Evolutionary conservation across 129 eudicot genomes (phyloP).

Genomic region (Logfia minima): DNA sequence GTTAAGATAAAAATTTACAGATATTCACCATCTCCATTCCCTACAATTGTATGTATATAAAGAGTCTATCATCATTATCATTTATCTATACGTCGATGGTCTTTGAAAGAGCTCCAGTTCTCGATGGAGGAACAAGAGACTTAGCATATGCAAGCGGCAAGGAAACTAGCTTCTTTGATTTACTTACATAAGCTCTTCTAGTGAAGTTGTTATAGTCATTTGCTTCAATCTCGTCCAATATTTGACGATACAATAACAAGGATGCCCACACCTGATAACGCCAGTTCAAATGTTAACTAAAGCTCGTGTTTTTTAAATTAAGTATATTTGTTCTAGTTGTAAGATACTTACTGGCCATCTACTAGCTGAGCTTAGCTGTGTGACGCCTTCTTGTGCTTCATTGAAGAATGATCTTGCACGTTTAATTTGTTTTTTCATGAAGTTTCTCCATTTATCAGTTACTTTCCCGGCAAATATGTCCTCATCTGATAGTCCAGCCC

Average conservation of each 20-base stretch:
- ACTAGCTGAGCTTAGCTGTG: slow-evolving; percentile 86
- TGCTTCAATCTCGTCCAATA: slow-evolving; percentile 93
- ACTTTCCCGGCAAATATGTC: slow-evolving; percentile 96
- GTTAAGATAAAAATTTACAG: slow-evolving; percentile 34
- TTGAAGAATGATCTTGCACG: slow-evolving; percentile 92
- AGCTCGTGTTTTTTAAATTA: not conserved
- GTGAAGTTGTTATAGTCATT: slow-evolving; percentile 95
- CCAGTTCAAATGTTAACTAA: not conserved
- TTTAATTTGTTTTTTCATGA: slow-evolving; percentile 91
- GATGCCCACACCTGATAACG: slow-evolving; percentile 94
- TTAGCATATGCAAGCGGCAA: slow-evolving; percentile 88
- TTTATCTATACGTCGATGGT: slow-evolving; percentile 24
- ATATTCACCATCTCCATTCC: slow-evolving; percentile 29
- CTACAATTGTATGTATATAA: slow-evolving; percentile 20
- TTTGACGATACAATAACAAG: slow-evolving; percentile 69
- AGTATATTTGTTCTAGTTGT: not conserved
- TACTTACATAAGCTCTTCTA: slow-evolving; percentile 83
- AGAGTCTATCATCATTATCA: not conserved
- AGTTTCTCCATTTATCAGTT: slow-evolving; percentile 89
- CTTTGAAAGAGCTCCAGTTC: slow-evolving; percentile 38
- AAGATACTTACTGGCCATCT: slow-evolving; percentile 91
- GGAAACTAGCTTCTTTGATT: slow-evolving; percentile 76
- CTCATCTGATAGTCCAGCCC: slow-evolving; percentile 90
- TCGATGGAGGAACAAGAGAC: slow-evolving; percentile 64
- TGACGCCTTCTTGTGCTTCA: slow-evolving; percentile 89